Evolutionary conservation across 176 grass and related monocot species (phyloP).

Genomic region (Melocanna baccifera): DNA sequence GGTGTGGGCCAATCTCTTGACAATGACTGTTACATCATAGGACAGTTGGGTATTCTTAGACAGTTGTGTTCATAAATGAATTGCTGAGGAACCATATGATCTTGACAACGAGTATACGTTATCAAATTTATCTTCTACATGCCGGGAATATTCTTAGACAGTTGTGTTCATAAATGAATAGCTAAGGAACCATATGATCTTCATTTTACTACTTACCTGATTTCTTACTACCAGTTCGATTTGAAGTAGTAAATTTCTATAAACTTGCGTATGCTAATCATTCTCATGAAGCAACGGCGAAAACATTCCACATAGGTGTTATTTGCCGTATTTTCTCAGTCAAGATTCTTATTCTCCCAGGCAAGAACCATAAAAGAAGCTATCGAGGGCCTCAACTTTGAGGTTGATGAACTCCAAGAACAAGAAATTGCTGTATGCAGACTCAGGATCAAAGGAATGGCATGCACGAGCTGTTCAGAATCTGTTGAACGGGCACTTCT

Average conservation of each 20-base stretch:
- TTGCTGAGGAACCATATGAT: neutral
- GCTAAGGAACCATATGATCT: neutral
- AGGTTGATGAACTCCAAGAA: constrained; percentile 72
- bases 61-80: constrained; percentile 3
- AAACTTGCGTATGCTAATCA: neutral
- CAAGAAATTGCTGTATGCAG: constrained; percentile 87
- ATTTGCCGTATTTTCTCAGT: constrained; percentile 14
- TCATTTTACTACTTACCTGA: neutral
- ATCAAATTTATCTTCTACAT: neutral
- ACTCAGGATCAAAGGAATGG: constrained; percentile 96
- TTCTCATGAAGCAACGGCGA: neutral
- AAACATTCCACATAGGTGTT: neutral
- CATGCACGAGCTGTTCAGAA: constrained; percentile 96
- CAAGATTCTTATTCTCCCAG: constrained; percentile 38
- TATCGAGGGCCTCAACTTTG: constrained; percentile 70
- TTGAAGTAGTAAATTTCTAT: neutral
- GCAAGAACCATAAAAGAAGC: constrained; percentile 70
- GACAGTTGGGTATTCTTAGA: neutral
- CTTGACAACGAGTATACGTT: neutral
- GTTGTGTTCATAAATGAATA: neutral
- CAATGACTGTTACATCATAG: neutral
- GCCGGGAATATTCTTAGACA: neutral
- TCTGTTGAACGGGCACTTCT: constrained; percentile 78
- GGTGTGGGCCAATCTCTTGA: neutral
- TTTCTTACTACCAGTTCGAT: neutral